These are phyloP conservation scores for Mimosa pudica DNA, from an alignment of 306 rosid species.

Conservation along the genomic window DNA sequence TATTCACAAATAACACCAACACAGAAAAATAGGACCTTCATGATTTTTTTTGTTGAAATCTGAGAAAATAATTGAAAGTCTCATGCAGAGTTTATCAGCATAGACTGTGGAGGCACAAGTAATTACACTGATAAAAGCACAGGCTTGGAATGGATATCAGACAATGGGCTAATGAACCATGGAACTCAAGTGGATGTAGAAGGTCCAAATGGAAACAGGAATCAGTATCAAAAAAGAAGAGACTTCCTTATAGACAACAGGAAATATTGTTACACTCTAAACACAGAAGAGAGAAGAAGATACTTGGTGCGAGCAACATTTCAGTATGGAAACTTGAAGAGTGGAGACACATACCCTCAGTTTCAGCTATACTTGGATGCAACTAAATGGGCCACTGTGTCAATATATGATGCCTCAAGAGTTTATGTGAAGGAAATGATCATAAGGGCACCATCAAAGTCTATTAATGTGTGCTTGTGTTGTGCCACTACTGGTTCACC, in stretches of 20 bases:
- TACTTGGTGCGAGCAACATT: constrained; percentile 81
- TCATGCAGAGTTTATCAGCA: constrained; percentile 77
- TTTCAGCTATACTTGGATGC: constrained; percentile 85
- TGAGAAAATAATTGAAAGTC: constrained; percentile 26
- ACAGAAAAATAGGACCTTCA: constrained; percentile 11
- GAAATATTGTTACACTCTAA: constrained; percentile 76
- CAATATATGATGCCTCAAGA: constrained; percentile 74
- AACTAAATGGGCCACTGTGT: constrained; percentile 87
- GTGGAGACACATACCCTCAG: constrained; percentile 90
- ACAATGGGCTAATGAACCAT: constrained; percentile 52
- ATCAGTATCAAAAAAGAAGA: constrained; percentile 64
- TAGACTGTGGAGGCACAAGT: constrained; percentile 81
- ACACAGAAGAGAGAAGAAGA: constrained; percentile 73
- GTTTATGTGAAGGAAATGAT: constrained; percentile 80
- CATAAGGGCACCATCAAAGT: constrained; percentile 74
- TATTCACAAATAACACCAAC: not conserved
- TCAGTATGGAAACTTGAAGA: constrained; percentile 71
- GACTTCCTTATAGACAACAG: constrained; percentile 76
- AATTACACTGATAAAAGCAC: constrained; percentile 71
- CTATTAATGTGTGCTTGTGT: constrained; percentile 80
- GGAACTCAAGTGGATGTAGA: constrained; percentile 56
- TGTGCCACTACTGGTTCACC: constrained; percentile 95
- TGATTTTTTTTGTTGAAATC: constrained; percentile 12
- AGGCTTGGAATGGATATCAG: constrained; percentile 80
- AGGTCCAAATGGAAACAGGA: constrained; percentile 54